Evolutionary conservation across 2,329 filamentous ascomycete genomes (phyloP), one percentile per base, ranked within the genome.

Genomic region (Botrytis porri): DNA sequence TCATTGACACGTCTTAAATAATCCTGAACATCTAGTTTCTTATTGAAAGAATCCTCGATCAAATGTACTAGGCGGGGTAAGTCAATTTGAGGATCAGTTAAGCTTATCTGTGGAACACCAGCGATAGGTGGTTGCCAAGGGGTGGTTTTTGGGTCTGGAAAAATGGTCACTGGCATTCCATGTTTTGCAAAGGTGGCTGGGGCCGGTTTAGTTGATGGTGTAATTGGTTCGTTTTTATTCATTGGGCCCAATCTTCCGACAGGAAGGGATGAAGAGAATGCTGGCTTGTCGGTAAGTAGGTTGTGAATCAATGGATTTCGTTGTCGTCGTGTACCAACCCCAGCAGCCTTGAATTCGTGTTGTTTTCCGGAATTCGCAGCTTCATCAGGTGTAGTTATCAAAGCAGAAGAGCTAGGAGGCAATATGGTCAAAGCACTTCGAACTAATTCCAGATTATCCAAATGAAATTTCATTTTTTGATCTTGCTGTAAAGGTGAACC

Each of bases 241-340:
- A 72, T 51, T 12, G 73, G 73, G 4, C 78, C 77, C 45, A 94
- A 87, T 66, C 93, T 87, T 59, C 90, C 88, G 10, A 90, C 86
- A 0, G 96, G 96, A 0, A 99, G 85, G 0, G 96, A 99, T 1
- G 96, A 96, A 1, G 96, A 98, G 76, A 94, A 92, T 22, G 95
- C 88, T 0, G 96, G 95, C 79, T 97, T 97, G 83, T 99, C 96
- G 2, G 96, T 99, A 16, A 99, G 87, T 1, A 99, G 88, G 78
- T 98, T 98, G 82, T 99, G 94, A 63, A 99, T 96, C 1, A 99
- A 85, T 0, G 95, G 94, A 78, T 99, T 99, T 71, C 78, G 74
- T 73, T 89, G 87, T 82, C 87, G 84, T 81, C 87, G 85, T 70
- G 87, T 89, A 73, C 84, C 84, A 73, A 89, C 85, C 67, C 78